Base-by-base conservation (phyloP, 2,329 filamentous ascomycete species). In the Alternaria brassicicola region DNA sequence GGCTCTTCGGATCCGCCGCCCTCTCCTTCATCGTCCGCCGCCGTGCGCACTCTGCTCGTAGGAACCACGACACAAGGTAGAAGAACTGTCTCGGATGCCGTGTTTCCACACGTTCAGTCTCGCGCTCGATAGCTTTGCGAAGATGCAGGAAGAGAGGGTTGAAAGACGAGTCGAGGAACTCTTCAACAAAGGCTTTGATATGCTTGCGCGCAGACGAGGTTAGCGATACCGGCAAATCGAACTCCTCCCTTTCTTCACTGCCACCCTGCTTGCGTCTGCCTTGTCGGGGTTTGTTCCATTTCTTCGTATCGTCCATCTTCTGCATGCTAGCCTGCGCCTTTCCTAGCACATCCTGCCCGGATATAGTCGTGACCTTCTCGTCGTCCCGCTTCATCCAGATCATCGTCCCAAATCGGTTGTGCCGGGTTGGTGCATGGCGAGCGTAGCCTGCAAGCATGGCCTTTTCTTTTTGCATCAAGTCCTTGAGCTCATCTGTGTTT, bases 341-440 rank as follows among this genome's bases (percentile, higher is more conserved):
- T 3, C 88, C 85, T 42, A 99, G 85, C 4, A 91, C 91, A 67
- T 93, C 89, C 73, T 98, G 94, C 1, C 95, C 95, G 0, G 93
- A 93, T 2, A 99, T 85, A 0, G 93, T 93, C 0, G 91, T 90
- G 68, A 95, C 86, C 70, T 93, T 93, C 49, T 90, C 88, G 66
- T 93, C 90, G 47, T 93, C 90, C 55, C 93, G 84, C 79, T 96
- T 92, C 35, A 99, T 87, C 93, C 94, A 98, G 31, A 97, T 88
- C 91, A 98, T 98, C 10, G 93, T 96, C 3, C 95, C 95, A 71
- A 98, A 99, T 31, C 95, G 87, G 67, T 93, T 96, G 77, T 99
- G 95, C 46, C 95, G 84, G 3, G 92, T 93, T 0, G 93, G 91
- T 3, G 90, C 91, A 71, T 88, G 88, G 66, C 88, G 89, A 52